Evolutionary conservation across 1,284 basidiomycete genomes (phyloP).

Genomic region (Cutaneotrichosporon arboriforme): DNA sequence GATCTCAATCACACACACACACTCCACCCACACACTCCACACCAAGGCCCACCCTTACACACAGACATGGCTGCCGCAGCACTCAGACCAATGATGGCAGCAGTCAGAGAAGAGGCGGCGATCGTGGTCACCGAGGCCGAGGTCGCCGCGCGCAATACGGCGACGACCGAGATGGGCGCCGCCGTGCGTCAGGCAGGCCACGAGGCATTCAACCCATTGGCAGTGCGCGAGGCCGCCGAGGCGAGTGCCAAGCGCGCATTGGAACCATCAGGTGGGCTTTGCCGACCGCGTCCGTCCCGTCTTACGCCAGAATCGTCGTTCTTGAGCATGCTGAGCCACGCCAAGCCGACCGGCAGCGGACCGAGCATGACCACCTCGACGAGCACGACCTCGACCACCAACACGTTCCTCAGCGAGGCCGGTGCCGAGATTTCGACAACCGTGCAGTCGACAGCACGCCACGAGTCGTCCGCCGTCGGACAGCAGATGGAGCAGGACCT

Average conservation of each 20-base stretch:
- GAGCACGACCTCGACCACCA: neutral
- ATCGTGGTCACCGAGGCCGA: slow-evolving; percentile 29
- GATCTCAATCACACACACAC: neutral
- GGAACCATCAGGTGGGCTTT: slow-evolving; percentile 4
- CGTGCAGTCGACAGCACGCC: too few species aligned
- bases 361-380: slow-evolving; percentile 7
- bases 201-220: slow-evolving; percentile 32
- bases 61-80: slow-evolving; percentile 19
- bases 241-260: slow-evolving; percentile 23
- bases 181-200: slow-evolving; percentile 20
- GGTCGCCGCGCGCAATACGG: slow-evolving; percentile 23
- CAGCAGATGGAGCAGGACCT: slow-evolving; percentile 31
- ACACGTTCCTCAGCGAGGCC: slow-evolving; percentile 4
- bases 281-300: too few species aligned
- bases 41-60: too few species aligned
- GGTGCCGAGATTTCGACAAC: slow-evolving; percentile 18
- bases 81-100: slow-evolving; percentile 35
- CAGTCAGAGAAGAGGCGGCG: slow-evolving; percentile 37
- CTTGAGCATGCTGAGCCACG: neutral
- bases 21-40: neutral
- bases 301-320: slow-evolving; percentile 6
- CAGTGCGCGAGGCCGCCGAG: slow-evolving; percentile 33
- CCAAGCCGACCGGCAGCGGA: neutral
- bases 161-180: slow-evolving; percentile 23
- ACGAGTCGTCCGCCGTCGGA: slow-evolving; percentile 19